Conservation (phyloP, 208 protist genomes). For the Kentomonas sorsogonicus region DNA sequence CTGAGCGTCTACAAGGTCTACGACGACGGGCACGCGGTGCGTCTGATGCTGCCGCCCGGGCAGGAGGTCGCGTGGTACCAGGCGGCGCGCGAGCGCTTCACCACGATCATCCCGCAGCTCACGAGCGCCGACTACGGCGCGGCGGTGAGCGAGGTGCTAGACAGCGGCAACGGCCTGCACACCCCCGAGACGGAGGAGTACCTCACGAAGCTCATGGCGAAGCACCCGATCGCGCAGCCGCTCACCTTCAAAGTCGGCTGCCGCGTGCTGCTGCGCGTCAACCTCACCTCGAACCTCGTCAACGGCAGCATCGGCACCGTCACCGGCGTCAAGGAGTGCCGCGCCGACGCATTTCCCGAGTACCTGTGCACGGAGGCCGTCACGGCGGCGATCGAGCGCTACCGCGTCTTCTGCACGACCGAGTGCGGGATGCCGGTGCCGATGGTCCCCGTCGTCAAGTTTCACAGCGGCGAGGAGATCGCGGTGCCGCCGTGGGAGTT, state of each 20-base stretch:
- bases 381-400: constrained; percentile 66
- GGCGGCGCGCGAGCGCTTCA: constrained; percentile 75
- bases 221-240: constrained; percentile 81
- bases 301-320: constrained; percentile 88
- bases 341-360: constrained; percentile 54
- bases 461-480: constrained; percentile 74
- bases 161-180: constrained; percentile 76
- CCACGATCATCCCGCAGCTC: constrained; percentile 67
- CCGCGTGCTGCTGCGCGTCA: constrained; percentile 73
- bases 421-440: constrained; percentile 77
- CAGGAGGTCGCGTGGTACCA: constrained; percentile 77
- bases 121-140: constrained; percentile 72
- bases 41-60: constrained; percentile 73
- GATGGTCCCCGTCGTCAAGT: constrained; percentile 79
- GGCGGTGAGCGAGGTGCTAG: constrained; percentile 72
- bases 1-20: constrained; percentile 77
- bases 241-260: constrained; percentile 83
- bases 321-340: constrained; percentile 76
- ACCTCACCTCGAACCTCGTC: constrained; percentile 71
- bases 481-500: constrained; percentile 84
- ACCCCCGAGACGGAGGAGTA: constrained; percentile 76
- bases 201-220: constrained; percentile 68
- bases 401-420: constrained; percentile 74
- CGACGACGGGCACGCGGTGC: constrained; percentile 83
- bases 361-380: constrained; percentile 57